Evolutionary conservation across 768 basidiomycete species (phyloP).

Genomic region (Leccinum imitatum): DNA sequence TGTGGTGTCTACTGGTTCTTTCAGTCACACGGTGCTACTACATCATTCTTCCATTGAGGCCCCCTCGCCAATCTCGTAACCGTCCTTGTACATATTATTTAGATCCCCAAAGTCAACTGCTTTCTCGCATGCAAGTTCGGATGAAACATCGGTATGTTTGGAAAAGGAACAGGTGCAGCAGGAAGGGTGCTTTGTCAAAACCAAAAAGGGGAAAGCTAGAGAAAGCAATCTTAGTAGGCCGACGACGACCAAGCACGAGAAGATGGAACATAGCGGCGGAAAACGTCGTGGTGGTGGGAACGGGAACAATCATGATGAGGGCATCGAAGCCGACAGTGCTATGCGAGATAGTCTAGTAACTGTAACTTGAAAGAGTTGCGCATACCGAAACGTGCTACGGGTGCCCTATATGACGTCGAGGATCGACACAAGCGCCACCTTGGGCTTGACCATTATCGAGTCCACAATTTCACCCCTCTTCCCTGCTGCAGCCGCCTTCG

Average conservation of each 20-base stretch:
- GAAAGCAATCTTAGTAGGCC: neutral
- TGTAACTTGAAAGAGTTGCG: too few relatives aligned
- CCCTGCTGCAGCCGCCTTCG: slow-evolving; percentile 7
- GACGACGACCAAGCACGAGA: neutral
- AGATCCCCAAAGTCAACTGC: too few relatives aligned
- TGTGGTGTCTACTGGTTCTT: too few relatives aligned
- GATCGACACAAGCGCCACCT: slow-evolving; percentile 33
- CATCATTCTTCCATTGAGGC: too few relatives aligned
- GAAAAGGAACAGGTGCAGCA: neutral
- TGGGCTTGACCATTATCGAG: slow-evolving; percentile 31
- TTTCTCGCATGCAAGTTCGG: too few relatives aligned
- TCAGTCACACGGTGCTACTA: too few relatives aligned
- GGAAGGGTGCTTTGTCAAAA: neutral
- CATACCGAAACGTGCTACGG: neutral
- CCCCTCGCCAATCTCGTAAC: too few relatives aligned
- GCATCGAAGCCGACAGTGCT: too few relatives aligned
- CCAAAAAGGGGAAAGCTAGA: neutral
- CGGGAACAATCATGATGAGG: neutral
- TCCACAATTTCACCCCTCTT: slow-evolving; percentile 12
- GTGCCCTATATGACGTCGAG: slow-evolving; percentile 18
- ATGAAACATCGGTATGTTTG: neutral
- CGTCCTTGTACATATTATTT: too few relatives aligned
- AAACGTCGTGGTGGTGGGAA: neutral
- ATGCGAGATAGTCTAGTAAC: too few relatives aligned
- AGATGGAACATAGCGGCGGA: neutral